Conservation (phyloP, 768 basidiomycete genomes). For the Psilocybe cyanescens region DNA sequence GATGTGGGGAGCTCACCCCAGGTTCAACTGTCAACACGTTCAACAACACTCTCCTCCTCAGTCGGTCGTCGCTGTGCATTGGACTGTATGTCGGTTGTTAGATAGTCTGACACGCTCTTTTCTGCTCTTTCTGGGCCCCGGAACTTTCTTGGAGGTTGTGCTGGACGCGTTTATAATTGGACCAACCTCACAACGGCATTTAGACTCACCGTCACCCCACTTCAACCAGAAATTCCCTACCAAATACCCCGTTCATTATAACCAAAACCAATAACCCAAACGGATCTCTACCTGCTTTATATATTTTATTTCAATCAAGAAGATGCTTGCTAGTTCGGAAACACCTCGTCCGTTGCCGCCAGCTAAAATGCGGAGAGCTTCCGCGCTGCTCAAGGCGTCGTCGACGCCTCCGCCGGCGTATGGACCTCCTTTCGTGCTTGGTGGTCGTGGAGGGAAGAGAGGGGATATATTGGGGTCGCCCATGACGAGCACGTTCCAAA, state of each 20-base stretch:
- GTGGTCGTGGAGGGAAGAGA: slow-evolving; percentile 23
- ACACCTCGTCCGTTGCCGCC: slow-evolving; percentile 76
- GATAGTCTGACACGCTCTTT: background rate
- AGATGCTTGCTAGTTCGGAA: slow-evolving; percentile 40
- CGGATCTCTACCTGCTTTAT: background rate
- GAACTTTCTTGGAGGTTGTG: background rate
- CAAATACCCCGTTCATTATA: slow-evolving; percentile 2
- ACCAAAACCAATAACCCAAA: slow-evolving; percentile 3
- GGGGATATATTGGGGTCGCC: slow-evolving; percentile 29
- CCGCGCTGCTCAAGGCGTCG: slow-evolving; percentile 32
- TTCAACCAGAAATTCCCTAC: background rate
- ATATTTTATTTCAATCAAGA: background rate
- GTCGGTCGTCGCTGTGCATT: background rate
- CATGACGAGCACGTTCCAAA: slow-evolving; percentile 27
- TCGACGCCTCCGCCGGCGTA: slow-evolving; percentile 62
- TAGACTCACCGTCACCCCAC: background rate
- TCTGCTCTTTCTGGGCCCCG: background rate
- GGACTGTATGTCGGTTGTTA: background rate
- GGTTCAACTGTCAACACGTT: background rate
- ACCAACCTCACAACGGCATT: background rate
- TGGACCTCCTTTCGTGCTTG: slow-evolving; percentile 42
- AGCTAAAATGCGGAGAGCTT: slow-evolving; percentile 61
- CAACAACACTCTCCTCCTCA: background rate
- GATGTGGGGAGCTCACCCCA: slow-evolving; percentile 1
- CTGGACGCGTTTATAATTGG: slow-evolving; percentile 11